phyloP scores from a whole-genome alignment of 805 yeast species.

The Candida nonsorbophila region DNA sequence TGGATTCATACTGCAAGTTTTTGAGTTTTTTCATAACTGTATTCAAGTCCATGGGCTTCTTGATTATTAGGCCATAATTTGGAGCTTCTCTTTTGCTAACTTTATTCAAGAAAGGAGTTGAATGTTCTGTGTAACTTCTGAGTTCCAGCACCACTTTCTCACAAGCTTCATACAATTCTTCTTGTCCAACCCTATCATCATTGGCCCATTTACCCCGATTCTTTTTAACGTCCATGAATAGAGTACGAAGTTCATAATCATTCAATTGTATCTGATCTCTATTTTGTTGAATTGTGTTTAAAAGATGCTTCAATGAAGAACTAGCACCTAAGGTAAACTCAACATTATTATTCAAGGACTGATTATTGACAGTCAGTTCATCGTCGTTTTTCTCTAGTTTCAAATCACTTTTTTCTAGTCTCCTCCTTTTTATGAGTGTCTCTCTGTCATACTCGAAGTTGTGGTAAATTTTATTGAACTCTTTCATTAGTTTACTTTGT shows the following conservation, averaged over 20 bases:
- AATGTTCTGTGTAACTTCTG: constrained; percentile 90
- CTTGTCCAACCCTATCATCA: constrained; percentile 94
- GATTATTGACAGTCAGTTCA: constrained; percentile 6
- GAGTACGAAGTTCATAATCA: constrained; percentile 76
- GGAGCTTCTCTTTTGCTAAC: constrained; percentile 99
- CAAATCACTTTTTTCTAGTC: constrained; percentile 75
- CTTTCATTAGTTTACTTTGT: constrained; percentile 45
- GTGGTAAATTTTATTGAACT: constrained; percentile 70
- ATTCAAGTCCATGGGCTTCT: constrained; percentile 93
- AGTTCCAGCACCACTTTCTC: constrained; percentile 90
- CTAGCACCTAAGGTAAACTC: constrained; percentile 32
- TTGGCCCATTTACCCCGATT: constrained; percentile 97
- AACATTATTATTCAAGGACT: constrained; percentile 16
- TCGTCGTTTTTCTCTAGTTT: constrained; percentile 42
- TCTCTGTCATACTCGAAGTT: constrained; percentile 73
- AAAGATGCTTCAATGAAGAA: constrained; percentile 62
- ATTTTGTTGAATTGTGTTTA: constrained; percentile 71
- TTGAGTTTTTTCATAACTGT: constrained; percentile 90
- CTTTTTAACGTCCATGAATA: constrained; percentile 88
- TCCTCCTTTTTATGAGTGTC: constrained; percentile 67
- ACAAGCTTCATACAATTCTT: constrained; percentile 94
- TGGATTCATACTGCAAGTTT: constrained; percentile 73
- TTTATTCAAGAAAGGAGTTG: constrained; percentile 90
- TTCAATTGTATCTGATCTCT: constrained; percentile 71
- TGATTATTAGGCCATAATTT: constrained; percentile 84